These are phyloP conservation scores for Candida qinlingensis DNA, from an alignment of 805 yeast genomes.

Conservation along the genomic window DNA sequence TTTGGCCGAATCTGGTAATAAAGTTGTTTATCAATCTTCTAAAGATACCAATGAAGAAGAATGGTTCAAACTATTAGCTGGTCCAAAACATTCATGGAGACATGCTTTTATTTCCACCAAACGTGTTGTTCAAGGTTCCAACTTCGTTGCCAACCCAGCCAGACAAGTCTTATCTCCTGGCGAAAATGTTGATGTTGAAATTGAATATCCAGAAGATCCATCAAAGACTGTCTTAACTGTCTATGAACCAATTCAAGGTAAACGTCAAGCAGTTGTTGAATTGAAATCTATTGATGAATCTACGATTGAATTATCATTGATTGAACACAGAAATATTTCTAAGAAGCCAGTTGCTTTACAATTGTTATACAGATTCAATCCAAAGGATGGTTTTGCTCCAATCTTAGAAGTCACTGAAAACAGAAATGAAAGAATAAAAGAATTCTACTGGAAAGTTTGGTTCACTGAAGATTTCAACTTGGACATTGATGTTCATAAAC, in stretches of 20 bases:
- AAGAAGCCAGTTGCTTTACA: constrained; percentile 68
- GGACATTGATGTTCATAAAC: constrained; percentile 63
- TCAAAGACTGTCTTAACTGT: constrained; percentile 58
- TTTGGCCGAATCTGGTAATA: constrained; percentile 28
- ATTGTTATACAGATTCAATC: constrained; percentile 72
- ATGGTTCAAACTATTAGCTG: constrained; percentile 85
- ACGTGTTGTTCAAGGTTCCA: constrained; percentile 79
- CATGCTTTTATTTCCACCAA: constrained; percentile 79
- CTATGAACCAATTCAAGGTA: constrained; percentile 69
- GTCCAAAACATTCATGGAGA: constrained; percentile 77
- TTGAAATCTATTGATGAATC: constrained; percentile 46
- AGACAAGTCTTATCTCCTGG: constrained; percentile 77
- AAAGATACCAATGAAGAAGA: constrained; percentile 29
- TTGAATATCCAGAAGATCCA: constrained; percentile 46
- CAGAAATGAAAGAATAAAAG: constrained; percentile 89
- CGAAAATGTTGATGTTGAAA: constrained; percentile 55
- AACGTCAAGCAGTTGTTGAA: constrained; percentile 57
- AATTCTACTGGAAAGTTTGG: constrained; percentile 98
- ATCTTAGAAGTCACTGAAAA: constrained; percentile 84
- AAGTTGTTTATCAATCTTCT: constrained; percentile 35
- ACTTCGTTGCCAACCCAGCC: constrained; percentile 74
- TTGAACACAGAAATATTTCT: constrained; percentile 86
- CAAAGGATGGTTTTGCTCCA: constrained; percentile 93
- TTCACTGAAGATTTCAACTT: constrained; percentile 60
- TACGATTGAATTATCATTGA: constrained; percentile 63